Base-by-base conservation (phyloP, 768 basidiomycete species). In the Suillus placidus region DNA sequence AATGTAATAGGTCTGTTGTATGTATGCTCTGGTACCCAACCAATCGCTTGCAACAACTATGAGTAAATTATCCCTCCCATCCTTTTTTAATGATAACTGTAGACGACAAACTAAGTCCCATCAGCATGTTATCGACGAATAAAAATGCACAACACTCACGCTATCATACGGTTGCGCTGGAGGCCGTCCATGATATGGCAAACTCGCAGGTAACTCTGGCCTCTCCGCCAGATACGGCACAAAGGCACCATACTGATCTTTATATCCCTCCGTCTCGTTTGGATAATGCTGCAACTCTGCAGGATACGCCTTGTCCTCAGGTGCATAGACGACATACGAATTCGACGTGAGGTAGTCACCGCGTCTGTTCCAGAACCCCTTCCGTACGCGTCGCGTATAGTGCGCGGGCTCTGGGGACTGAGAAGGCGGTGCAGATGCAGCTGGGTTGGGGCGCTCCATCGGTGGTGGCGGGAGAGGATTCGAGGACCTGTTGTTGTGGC, bases 281-380 rank as follows among this genome's bases (percentile, higher is more conserved):
- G 91, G 91, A 68, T 92, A 91, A 1, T 81, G 76, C 49, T 78
- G 76, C 32, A 93, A 80, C 10, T 93, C 91, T 0, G 71, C 67
- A 1, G 91, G 91, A 69, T 87, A 87, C n/a, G 83, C 81, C 55
- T 76, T 73, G 9, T 80, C 75, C 0, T 73, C 75, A 1, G 91
- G 91, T 9, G 88, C 90, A 64, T 88, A 91, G 37, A 93, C 90
- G 67, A 91, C 80, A 69, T 78, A 88, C 56, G 82, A 81, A 23
- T 79, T 76, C 26, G 73, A 61, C 26, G 87, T 89, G 60, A 90
- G 81, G 69, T 91, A 85, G 72, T 93, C 91, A 0, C 91, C 91
- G 2, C 90, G 85, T n/a, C 83, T 72, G 68, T 93, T 93, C 91
- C 91, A 93, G 69, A 79, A 86, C 1, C 91, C 91, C 40, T 76